These are phyloP conservation scores for Begonia masoniana DNA, from an alignment of 306 rosid species.

Conservation along the genomic window DNA sequence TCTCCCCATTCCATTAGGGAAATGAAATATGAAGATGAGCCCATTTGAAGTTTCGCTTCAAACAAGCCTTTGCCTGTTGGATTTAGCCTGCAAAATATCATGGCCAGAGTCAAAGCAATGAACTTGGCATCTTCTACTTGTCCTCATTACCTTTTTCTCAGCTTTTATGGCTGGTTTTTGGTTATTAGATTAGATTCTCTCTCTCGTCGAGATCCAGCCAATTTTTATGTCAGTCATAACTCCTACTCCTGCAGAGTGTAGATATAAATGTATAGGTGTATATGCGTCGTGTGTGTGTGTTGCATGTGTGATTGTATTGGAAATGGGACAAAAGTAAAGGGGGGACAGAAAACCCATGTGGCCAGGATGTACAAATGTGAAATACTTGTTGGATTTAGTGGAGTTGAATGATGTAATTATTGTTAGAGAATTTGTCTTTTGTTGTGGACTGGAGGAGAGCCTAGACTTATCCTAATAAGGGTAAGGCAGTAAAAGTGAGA, in stretches of 20 bases:
- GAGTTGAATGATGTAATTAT: not conserved
- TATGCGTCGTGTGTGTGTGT: no score
- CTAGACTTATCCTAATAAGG: no score
- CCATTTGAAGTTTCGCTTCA: not conserved
- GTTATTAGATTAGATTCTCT: not conserved
- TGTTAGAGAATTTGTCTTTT: not conserved
- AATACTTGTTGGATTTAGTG: conserved; percentile 9
- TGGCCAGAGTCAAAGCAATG: not conserved
- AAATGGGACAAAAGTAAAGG: not conserved
- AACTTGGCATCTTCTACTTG: not conserved
- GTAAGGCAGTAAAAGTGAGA: no score
- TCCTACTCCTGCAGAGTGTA: not conserved
- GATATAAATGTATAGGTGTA: no score
- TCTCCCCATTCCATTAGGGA: no score
- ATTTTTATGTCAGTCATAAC: not conserved
- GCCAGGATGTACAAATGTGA: conserved; percentile 7
- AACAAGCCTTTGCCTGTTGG: not conserved
- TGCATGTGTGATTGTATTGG: no score
- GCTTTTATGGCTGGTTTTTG: not conserved
- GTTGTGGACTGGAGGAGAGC: not conserved
- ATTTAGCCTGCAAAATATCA: not conserved
- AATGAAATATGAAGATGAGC: no score
- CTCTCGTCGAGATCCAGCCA: not conserved
- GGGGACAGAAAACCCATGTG: conserved; percentile 5
- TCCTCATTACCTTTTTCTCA: not conserved